A percentile compares a stretch with the other conserved stretches of the same genome.
phyloP scores from a whole-genome alignment of 192 early-diverging fungal species.

The Thamnidium elegans region DNA sequence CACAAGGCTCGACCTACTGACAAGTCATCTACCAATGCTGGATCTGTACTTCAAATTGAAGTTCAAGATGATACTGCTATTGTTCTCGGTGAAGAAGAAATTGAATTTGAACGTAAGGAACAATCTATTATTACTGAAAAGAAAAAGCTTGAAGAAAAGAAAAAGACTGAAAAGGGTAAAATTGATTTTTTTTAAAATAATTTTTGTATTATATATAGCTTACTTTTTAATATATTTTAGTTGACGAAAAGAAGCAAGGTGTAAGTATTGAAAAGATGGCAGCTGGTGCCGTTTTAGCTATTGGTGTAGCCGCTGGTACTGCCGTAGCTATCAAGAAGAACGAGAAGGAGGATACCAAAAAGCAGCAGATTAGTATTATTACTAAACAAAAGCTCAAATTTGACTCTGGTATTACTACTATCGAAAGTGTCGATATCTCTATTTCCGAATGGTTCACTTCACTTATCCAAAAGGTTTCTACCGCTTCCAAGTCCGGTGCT shows the following conservation, averaged over 20 bases:
- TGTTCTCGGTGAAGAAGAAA: slow-evolving; percentile 8
- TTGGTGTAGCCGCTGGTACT: slow-evolving; percentile 1
- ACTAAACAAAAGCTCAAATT: too few relatives aligned
- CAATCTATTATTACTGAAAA: neutral
- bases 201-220: neutral
- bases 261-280: neutral
- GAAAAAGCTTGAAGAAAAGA: neutral
- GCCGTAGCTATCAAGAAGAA: slow-evolving; percentile 4
- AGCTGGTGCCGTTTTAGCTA: slow-evolving; percentile 1
- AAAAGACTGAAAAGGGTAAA: slow-evolving; percentile 11
- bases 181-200: neutral
- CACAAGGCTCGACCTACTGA: neutral
- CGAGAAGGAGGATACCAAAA: slow-evolving; percentile 4
- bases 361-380: neutral
- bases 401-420: neutral
- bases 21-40: neutral
- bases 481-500: neutral
- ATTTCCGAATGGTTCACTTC: slow-evolving; percentile 14
- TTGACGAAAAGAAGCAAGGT: slow-evolving; percentile 5
- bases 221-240: neutral
- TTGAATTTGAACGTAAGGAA: slow-evolving; percentile 3
- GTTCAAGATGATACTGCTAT: slow-evolving; percentile 3
- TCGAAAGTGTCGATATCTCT: slow-evolving; percentile 10
- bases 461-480: slow-evolving; percentile 4
- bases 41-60: neutral